phyloP scores from a whole-genome alignment of 768 basidiomycete species.

The Ramaria rubella region DNA sequence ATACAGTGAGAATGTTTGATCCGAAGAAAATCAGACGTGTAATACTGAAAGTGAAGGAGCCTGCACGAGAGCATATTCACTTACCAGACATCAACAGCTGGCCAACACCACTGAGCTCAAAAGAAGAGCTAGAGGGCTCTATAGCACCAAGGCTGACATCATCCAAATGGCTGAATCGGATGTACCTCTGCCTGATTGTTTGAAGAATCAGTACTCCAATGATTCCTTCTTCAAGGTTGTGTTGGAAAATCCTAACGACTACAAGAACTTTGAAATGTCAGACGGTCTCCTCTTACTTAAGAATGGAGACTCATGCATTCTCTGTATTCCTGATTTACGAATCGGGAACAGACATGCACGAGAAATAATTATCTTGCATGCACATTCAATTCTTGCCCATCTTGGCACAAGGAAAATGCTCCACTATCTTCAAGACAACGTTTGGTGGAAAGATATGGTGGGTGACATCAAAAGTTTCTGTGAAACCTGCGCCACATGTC shows the following conservation, averaged over 20 bases:
- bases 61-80: too few relatives aligned
- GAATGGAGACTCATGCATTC: too few relatives aligned
- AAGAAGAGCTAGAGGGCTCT: too few relatives aligned
- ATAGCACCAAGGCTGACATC: too few relatives aligned
- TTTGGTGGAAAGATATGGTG: slow-evolving; percentile 18
- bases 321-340: slow-evolving; percentile 12
- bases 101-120: too few relatives aligned
- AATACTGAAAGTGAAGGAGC: too few relatives aligned
- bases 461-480: slow-evolving; percentile 20
- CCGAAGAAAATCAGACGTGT: too few relatives aligned
- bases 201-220: slow-evolving; percentile 16
- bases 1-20: too few relatives aligned
- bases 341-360: slow-evolving; percentile 9
- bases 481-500: slow-evolving; percentile 20
- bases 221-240: slow-evolving; percentile 24
- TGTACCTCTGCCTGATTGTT: not conserved
- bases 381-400: slow-evolving; percentile 24
- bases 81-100: too few relatives aligned
- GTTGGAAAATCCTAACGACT: slow-evolving; percentile 2
- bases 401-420: slow-evolving; percentile 22
- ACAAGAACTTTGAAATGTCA: slow-evolving; percentile 10
- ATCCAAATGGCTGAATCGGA: too few relatives aligned
- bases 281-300: slow-evolving; percentile 11
- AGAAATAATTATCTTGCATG: slow-evolving; percentile 32
- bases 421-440: slow-evolving; percentile 14